Conservation (phyloP, 805 yeast genomes). For the Candida andamanensis region DNA sequence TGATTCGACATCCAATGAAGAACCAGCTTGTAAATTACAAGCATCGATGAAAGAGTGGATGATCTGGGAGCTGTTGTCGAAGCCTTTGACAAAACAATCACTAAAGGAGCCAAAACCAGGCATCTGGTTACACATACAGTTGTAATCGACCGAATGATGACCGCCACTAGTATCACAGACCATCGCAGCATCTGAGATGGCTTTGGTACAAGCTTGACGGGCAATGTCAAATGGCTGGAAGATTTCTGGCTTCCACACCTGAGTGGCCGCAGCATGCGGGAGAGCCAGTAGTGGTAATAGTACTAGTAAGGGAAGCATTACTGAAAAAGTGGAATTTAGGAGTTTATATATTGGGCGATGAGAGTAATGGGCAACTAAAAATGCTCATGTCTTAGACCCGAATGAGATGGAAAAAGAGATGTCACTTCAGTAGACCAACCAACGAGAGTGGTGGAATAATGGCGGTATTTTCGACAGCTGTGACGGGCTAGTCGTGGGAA, state of each 20-base stretch:
- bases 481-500: too few species aligned
- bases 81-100: constrained; percentile 3
- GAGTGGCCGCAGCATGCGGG: too few species aligned
- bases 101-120: constrained; percentile 3
- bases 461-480: too few species aligned
- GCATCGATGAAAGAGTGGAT: not conserved
- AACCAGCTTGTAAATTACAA: constrained; percentile 1
- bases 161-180: constrained; percentile 1
- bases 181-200: constrained; percentile 2
- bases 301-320: too few species aligned
- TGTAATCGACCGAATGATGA: constrained; percentile 1
- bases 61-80: not conserved
- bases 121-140: constrained; percentile 1
- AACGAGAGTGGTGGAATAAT: too few species aligned
- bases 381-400: too few species aligned
- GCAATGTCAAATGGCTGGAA: constrained; percentile 1
- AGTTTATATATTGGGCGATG: too few species aligned
- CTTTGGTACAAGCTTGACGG: constrained; percentile 2
- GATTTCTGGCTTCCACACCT: constrained; percentile 1
- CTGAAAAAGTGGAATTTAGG: too few species aligned
- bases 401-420: too few species aligned
- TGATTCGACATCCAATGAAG: not conserved
- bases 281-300: too few species aligned
- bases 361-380: too few species aligned
- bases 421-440: too few species aligned